phyloP scores from a whole-genome alignment of 1,284 basidiomycete genomes.

The Trametes polyzona region DNA sequence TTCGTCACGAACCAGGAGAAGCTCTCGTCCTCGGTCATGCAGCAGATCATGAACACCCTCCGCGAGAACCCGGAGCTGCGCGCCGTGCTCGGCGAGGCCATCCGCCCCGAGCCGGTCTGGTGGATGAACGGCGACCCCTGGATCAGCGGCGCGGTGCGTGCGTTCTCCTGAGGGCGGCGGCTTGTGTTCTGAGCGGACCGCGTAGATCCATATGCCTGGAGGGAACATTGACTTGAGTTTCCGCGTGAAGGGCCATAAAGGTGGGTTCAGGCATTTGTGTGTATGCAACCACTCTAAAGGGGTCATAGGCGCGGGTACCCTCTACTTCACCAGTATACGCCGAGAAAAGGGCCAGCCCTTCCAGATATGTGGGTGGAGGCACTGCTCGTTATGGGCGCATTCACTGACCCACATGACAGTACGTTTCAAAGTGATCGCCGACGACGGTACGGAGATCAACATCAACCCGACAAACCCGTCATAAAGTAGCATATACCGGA shows the following conservation, averaged over 20 bases:
- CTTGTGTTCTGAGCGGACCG: not conserved
- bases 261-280: slow-evolving; percentile 36
- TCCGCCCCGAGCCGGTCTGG: slow-evolving; percentile 74
- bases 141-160: slow-evolving; percentile 66
- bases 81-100: slow-evolving; percentile 65
- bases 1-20: slow-evolving; percentile 78
- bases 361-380: slow-evolving; percentile 58
- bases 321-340: slow-evolving; percentile 81
- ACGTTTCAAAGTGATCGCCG: slow-evolving; percentile 71
- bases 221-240: slow-evolving; percentile 80
- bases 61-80: slow-evolving; percentile 53
- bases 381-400: slow-evolving; percentile 15
- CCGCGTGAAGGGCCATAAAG: slow-evolving; percentile 71
- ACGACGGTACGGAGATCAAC: slow-evolving; percentile 59
- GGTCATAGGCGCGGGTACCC: slow-evolving; percentile 62
- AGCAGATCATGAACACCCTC: slow-evolving; percentile 63
- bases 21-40: slow-evolving; percentile 74
- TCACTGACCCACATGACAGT: slow-evolving; percentile 43
- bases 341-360: slow-evolving; percentile 76
- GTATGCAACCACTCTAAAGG: not conserved
- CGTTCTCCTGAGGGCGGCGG: not conserved
- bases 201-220: slow-evolving; percentile 71
- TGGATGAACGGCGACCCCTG: slow-evolving; percentile 78
- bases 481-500: slow-evolving; percentile 1
- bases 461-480: slow-evolving; percentile 28